Base-by-base conservation (phyloP, 768 basidiomycete genomes). In the Collybia nuda region DNA sequence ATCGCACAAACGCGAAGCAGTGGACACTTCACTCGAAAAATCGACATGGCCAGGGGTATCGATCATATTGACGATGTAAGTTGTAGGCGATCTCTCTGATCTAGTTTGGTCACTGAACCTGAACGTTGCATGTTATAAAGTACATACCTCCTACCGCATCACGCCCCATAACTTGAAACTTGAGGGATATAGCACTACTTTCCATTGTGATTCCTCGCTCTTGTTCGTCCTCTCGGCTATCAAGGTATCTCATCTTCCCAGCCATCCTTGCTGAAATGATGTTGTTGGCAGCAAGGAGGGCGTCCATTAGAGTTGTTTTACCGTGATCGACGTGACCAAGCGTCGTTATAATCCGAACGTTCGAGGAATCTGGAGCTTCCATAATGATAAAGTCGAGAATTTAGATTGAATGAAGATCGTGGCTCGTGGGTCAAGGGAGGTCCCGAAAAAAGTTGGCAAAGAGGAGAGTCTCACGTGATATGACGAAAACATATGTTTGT, bases 21-120 rank as follows among this genome's bases (percentile, higher is more conserved):
- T 90, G 1, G 94, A 98, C 0, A 99, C 97, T 65, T 98, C 97
- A 48, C 88, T 93, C 0, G 94, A 95, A 59, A 99, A 99, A 67
- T 98, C 97, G 19, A 99, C 96, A 71, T 99, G 97, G 3, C 97
- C 97, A 14, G 97, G 97, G 0, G 97, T 98, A 67, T 99, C 97
- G 55, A 99, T 96, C 79, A 98, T 87, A 64, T 97, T 98, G 47
- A 98, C 81, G 40, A 88, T 77, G 70, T 90, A 97, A 19, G 85
- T 88, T 63, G 76, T 87, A 22, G 80, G 73, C 46, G 70, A 68
- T 67, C 67, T 77, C 65, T 67, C 88, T 88, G 62, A 59, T 61
- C 57, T 63, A 55, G 65, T 68, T 58, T 47, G 58, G 70, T 77
- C 63, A 70, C 47, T 28, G 39, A 56, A 58, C 52, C 40, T 40